Evolutionary conservation across 768 basidiomycete species (phyloP), one percentile per base, ranked within the genome.

Genomic region (Tulasnella sp.): DNA sequence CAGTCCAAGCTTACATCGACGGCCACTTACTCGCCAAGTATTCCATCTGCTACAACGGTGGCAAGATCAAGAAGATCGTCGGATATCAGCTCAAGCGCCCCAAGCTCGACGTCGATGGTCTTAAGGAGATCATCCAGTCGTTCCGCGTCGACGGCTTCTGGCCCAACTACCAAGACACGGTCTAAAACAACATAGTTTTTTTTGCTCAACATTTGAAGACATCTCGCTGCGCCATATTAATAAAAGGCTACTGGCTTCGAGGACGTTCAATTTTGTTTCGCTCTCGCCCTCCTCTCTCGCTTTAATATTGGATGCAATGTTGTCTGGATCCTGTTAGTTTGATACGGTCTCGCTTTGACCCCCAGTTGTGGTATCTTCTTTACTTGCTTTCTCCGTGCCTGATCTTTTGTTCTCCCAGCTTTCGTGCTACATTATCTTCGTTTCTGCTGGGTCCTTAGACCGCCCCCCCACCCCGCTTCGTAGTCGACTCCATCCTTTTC

Each of bases 1-100:
- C 93, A 1, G 86, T 96, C 81, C 90, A 88, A 28, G 93, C 94
- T 0, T 96, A 95, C 85, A 92, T 94, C 91, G 93, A 94, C 85
- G 89, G 90, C 79, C 92, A 90, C 84, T 87, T 90, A 58, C 87
- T 96, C 82, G 90, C 90, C 79, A 94, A 94, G 84, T 93, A 92
- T 84, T 86, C 88, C 72, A 87, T 95, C 60, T 90, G 91, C 7
- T 91, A 93, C 85, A 90, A 86, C 86, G 94, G 93, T 82, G 86
- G 84, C 75, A 96, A 95, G 87, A 88, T 96, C 84, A 93, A 94
- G 85, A 87, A 89, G 42, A 84, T 95, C 28, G 82, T 93, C 31
- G 93, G 92, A 1, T 96, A 94, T 85, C 86, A 89, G 82, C 86
- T 95, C 74, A 89, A 88, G 82, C 87, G 87, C 44, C 94, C 95